Evolutionary conservation across 23 red algal genomes (phyloP).

Genomic region (Gracilaria domingensis): DNA sequence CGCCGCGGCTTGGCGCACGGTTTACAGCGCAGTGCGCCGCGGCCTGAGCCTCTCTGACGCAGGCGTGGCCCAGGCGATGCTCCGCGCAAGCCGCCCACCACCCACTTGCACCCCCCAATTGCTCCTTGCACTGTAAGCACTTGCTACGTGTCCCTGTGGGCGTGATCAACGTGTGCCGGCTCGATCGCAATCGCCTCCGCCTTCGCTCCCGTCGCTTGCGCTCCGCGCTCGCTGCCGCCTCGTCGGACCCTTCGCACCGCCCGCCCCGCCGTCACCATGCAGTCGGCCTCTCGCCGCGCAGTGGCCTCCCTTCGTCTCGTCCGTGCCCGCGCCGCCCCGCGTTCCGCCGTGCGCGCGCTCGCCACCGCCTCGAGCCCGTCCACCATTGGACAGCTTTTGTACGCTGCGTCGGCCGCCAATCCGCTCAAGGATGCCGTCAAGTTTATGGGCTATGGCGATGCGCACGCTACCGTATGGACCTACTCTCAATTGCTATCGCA

Average conservation of each 20-base stretch:
- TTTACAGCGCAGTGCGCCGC: background rate
- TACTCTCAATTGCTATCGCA: slow-evolving; percentile 46
- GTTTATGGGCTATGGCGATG: slow-evolving; percentile 38
- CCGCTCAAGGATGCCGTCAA: slow-evolving; percentile 68
- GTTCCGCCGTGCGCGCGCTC: background rate
- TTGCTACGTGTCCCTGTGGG: background rate
- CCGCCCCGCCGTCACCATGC: background rate
- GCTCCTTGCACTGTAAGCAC: background rate
- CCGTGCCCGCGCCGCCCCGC: background rate
- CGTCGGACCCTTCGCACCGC: background rate
- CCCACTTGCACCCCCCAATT: background rate
- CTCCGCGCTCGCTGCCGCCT: background rate
- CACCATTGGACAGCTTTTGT: slow-evolving; percentile 24
- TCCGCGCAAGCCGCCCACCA: background rate
- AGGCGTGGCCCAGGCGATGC: background rate
- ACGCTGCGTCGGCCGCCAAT: slow-evolving; percentile 17
- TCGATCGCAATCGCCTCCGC: background rate
- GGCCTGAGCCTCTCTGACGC: background rate
- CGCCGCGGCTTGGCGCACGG: background rate
- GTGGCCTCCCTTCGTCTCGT: background rate
- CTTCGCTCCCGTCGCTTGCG: background rate
- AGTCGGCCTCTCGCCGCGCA: slow-evolving; percentile 24
- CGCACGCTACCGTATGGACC: slow-evolving; percentile 39
- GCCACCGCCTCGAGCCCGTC: background rate
- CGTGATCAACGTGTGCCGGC: background rate